These are phyloP conservation scores for Lactifluus subvellereus DNA, from an alignment of 768 basidiomycete species.

Conservation along the genomic window DNA sequence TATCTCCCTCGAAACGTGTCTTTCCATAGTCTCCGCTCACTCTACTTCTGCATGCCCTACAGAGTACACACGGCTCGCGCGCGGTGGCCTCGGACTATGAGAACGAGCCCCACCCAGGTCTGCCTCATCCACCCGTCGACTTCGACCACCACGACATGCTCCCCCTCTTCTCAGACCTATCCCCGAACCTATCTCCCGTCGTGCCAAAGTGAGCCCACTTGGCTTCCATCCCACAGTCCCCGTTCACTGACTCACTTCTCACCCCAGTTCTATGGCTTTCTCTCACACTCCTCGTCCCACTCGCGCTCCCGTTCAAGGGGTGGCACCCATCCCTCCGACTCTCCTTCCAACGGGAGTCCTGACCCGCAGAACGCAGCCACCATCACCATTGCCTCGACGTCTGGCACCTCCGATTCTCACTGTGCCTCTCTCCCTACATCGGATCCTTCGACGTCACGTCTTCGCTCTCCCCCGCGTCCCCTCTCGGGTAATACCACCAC, in stretches of 20 bases:
- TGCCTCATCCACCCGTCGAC: constrained; percentile 19
- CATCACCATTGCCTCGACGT: constrained; percentile 17
- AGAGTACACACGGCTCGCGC: constrained; percentile 26
- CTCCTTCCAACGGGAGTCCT: constrained; percentile 27
- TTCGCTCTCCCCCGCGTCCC: constrained; percentile 50
- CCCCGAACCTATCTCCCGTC: constrained; percentile 11
- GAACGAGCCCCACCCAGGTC: constrained; percentile 18
- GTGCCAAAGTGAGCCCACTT: constrained; percentile 19
- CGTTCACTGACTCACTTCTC: background rate
- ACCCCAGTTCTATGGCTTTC: constrained; percentile 54
- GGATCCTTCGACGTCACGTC: constrained; percentile 40
- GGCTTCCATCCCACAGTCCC: background rate
- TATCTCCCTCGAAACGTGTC: constrained; percentile 13
- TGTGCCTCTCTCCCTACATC: constrained; percentile 22
- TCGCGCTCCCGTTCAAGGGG: constrained; percentile 50
- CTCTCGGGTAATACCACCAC: constrained; percentile 60
- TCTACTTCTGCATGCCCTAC: constrained; percentile 2
- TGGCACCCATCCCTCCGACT: constrained; percentile 18
- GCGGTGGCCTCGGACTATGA: constrained; percentile 24
- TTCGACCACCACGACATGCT: constrained; percentile 24
- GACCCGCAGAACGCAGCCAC: constrained; percentile 24
- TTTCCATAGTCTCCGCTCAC: constrained; percentile 4
- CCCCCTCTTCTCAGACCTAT: constrained; percentile 13
- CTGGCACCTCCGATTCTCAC: constrained; percentile 25
- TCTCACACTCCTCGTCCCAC: constrained; percentile 42